Evolutionary conservation across 192 early-diverging fungal species (phyloP), one percentile per base, ranked within the genome.

Genomic region (Umbelopsis isabellina): DNA sequence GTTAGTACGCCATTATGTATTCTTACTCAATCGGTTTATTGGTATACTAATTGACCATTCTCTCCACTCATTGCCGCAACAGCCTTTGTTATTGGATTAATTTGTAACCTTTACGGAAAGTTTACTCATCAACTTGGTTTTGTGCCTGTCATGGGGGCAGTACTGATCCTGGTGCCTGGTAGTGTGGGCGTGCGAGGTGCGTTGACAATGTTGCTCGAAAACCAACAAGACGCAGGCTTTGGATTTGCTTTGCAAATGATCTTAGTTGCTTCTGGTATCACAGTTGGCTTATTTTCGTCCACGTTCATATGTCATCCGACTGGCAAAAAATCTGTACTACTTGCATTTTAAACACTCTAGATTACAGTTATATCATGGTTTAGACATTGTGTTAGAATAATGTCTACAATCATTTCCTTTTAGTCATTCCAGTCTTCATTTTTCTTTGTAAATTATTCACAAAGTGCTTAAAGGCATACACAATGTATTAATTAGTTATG

Each of bases 191-290:
- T 82, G 2, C 55, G 76, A 33, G 73, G 70, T 11, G 71, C 77
- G 49, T 45, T 82, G 33, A 70, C 69, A 1, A 80, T 81, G 65
- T 71, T 81, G 45, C 52, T 78, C 52, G 70, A 71, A 15, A 75
- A 67, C 25, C 73, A 82, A n/a, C 61, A 67, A 0, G 44, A 72
- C 0, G 64, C 72, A 49, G 80, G 80, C 10, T 75, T 75, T 46
- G 64, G 48, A 12, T 82, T 78, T 53, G 80, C 77, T 21, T 21
- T 82, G 74, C 68, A 70, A 15, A 82, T 82, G 80, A 78, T 82
- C 15, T 20, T 75, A 46, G 71, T 75, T 4, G 65, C 76, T 3
- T 73, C 73, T 1, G 80, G 73, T 9, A 82, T 82, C 44, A 78
- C 80, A 0, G 73, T 82, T 15, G 80, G 76, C 2, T 68, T 82